A percentile compares a stretch with the other conserved stretches of the same genome.
These are phyloP conservation scores for Coemansia sp. DNA, from an alignment of 192 early-diverging fungal genomes.

Conservation along the genomic window DNA sequence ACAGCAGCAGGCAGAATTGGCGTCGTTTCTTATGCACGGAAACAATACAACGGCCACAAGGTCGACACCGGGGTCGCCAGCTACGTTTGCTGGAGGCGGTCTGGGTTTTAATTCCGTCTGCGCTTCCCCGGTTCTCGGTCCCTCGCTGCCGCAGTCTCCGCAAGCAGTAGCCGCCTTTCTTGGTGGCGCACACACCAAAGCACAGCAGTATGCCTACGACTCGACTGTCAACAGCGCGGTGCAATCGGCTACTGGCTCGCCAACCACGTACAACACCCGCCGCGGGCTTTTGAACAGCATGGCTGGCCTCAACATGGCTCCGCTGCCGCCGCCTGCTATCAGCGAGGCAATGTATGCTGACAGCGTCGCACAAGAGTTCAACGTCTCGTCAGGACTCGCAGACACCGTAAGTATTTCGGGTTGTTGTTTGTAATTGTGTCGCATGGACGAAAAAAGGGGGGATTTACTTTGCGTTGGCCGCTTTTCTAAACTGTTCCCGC, in stretches of 20 bases:
- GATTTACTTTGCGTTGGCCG: not conserved
- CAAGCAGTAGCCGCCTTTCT: conserved; percentile 1
- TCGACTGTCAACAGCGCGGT: conserved; percentile 30
- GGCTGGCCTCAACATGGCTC: conserved; percentile 46
- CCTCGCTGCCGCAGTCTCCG: conserved; percentile 27
- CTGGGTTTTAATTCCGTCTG: conserved; percentile 46
- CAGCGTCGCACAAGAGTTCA: not conserved
- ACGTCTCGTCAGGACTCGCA: not conserved
- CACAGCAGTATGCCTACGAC: conserved; percentile 22
- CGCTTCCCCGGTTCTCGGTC: conserved; percentile 32
- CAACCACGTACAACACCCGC: conserved; percentile 17
- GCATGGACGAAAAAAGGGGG: not conserved
- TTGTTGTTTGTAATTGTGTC: not conserved
- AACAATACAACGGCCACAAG: conserved; percentile 9
- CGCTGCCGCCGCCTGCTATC: conserved; percentile 27
- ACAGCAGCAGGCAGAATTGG: conserved; percentile 17
- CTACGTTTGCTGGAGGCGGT: conserved; percentile 10
- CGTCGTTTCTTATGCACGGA: conserved; percentile 27
- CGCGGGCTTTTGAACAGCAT: conserved; percentile 33
- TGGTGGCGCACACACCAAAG: not conserved
- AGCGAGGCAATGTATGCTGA: not conserved
- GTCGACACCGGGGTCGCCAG: conserved; percentile 45
- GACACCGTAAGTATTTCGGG: conserved; percentile 15
- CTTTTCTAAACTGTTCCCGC: no score
- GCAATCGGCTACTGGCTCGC: conserved; percentile 47